These are phyloP conservation scores for Aspergillus hortae DNA, from an alignment of 2,329 filamentous ascomycete genomes.

Conservation along the genomic window DNA sequence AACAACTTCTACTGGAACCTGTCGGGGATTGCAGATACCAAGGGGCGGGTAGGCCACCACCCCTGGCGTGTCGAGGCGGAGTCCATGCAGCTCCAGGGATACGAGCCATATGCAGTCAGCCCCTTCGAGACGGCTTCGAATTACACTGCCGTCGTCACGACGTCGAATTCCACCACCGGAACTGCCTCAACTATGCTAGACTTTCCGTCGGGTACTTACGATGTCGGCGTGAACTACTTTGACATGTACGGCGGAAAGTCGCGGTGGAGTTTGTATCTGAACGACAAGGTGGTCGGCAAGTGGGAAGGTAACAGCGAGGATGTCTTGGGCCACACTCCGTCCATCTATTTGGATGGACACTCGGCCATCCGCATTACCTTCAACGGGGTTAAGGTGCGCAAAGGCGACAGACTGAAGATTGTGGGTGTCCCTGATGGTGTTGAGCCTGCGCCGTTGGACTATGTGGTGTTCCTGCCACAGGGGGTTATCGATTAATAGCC, in stretches of 20 bases:
- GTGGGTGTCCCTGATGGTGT: conserved; percentile 56
- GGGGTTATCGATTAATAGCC: conserved; percentile 52
- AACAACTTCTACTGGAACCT: conserved; percentile 61
- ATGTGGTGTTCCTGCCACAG: conserved; percentile 58
- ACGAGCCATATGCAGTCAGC: conserved; percentile 50
- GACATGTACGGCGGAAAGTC: conserved; percentile 59
- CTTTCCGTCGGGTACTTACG: conserved; percentile 55
- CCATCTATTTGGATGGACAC: conserved; percentile 60
- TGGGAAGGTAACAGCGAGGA: conserved; percentile 63
- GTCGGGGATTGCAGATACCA: conserved; percentile 58
- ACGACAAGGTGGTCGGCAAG: conserved; percentile 49
- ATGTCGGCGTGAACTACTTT: conserved; percentile 65
- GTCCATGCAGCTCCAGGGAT: conserved; percentile 59
- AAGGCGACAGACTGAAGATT: conserved; percentile 54
- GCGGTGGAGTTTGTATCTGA: conserved; percentile 54
- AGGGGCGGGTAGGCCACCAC: conserved; percentile 57
- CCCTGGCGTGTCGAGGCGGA: conserved; percentile 68
- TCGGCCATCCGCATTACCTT: conserved; percentile 63
- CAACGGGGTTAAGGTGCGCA: conserved; percentile 44
- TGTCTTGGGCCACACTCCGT: conserved; percentile 56
- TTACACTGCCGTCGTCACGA: conserved; percentile 54
- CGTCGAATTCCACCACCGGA: conserved; percentile 50
- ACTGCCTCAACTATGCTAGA: conserved; percentile 47
- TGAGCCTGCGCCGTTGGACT: conserved; percentile 66
- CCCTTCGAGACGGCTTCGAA: conserved; percentile 61